Evolutionary conservation across 306 rosid species (phyloP), one percentile per base, ranked within the genome.

Genomic region (Rosa rugosa): DNA sequence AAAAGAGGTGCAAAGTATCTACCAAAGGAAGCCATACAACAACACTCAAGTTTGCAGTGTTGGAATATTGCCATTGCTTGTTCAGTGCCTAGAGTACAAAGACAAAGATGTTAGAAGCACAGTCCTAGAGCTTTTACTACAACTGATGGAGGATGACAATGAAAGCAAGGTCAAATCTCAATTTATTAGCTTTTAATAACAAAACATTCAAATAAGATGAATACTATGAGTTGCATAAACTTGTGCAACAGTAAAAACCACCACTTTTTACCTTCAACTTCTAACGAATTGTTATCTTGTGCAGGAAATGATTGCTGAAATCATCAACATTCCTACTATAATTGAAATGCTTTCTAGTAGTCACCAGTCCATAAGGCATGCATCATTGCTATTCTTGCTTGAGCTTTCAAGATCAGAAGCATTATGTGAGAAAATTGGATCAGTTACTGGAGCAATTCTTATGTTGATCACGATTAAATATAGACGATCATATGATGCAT

Each of bases 321-420:
- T 36, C n/a, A 62, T 76, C 51, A 77, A 69, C 72, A 68, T 85
- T 64, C 56, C 84, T 4, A 59, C 73, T 14, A 27, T 81, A 27
- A 73, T 83, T 63, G 50, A 75, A 49, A 65, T 81, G 77, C 81
- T 87, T 77, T 83, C 89, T 51, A 72, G 87, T 64, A 70, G 76
- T 62, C 86, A 80, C 80, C 67, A 34, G 75, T 68, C 72, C 17
- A 1, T 80, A 68, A 83, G 68, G 79, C 79, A 87, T 56, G 82
- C 82, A 51, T 62, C 91, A 7, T 72, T 87, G 77, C 71, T 60
- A 47, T 62, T 83, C 73, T 69, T 87, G 80, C 79, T 75, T 69
- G 84, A 85, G 72, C 89, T 87, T 81, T 87, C 89, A 51, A 83
- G 75, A 83, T 72, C 85, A 38, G 46, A 68, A 40, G 57, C 71